Percentiles rank a stretch among this genome's conserved stretches.
Evolutionary conservation across 106 monocot species (phyloP).

Genomic region (Dendrobium catenatum): DNA sequence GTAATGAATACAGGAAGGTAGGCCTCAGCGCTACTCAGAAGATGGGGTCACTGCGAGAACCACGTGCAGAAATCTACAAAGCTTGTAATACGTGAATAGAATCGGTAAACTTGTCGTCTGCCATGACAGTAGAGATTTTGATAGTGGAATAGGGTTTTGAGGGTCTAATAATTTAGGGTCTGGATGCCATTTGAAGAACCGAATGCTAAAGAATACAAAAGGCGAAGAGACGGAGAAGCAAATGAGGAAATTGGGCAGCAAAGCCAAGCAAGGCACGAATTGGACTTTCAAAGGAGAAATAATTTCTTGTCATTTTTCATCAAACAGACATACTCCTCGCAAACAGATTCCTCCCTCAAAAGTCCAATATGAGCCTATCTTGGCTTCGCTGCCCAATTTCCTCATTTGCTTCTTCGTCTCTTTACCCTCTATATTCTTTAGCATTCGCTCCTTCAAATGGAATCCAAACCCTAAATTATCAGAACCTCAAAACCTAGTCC

Average conservation of each 20-base stretch:
- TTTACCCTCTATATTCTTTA: neutral
- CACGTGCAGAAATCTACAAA: slow-evolving; percentile 54
- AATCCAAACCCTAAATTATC: neutral
- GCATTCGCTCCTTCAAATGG: neutral
- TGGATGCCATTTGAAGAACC: neutral
- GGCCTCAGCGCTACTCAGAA: neutral
- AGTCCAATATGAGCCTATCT: too few relatives aligned
- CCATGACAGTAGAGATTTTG: neutral
- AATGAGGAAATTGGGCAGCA: too few relatives aligned
- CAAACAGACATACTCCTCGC: too few relatives aligned
- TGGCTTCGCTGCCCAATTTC: too few relatives aligned
- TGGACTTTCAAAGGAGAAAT: too few relatives aligned
- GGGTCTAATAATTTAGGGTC: neutral
- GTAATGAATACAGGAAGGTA: slow-evolving; percentile 25
- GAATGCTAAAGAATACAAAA: neutral
- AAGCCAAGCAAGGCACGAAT: too few relatives aligned
- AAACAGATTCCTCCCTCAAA: too few relatives aligned
- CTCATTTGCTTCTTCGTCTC: neutral
- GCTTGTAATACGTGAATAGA: slow-evolving; percentile 29
- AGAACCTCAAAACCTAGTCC: neutral
- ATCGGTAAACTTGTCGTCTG: slow-evolving; percentile 1
- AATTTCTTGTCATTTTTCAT: too few relatives aligned
- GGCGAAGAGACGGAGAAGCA: neutral
- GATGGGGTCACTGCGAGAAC: slow-evolving; percentile 27
- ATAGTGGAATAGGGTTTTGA: neutral